Percentiles rank a stretch among this genome's conserved stretches.
phyloP scores from a whole-genome alignment of 176 grass and related monocot genomes.

The Poa pratensis region DNA sequence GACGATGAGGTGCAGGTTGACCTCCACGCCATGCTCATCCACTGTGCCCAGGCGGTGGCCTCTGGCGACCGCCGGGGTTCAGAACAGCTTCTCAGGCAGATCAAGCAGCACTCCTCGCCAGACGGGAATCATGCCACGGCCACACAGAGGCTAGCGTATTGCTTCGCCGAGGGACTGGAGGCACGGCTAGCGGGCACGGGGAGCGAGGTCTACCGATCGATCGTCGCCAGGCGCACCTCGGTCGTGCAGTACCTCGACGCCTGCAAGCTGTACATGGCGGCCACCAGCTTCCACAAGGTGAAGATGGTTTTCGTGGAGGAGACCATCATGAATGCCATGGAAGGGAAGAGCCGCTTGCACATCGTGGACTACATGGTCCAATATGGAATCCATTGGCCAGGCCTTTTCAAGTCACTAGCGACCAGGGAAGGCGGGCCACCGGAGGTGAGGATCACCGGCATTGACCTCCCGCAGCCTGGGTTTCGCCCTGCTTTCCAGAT shows the following conservation, averaged over 20 bases:
- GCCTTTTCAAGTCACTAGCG: conserved; percentile 14
- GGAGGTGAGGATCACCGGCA: conserved; percentile 49
- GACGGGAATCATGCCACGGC: conserved; percentile 43
- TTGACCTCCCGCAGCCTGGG: conserved; percentile 49
- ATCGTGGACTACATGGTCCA: conserved; percentile 47
- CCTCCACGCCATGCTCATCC: conserved; percentile 64
- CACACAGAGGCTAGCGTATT: conserved; percentile 59
- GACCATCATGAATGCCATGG: conserved; percentile 18
- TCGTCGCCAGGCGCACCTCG: conserved; percentile 33
- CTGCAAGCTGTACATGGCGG: conserved; percentile 34
- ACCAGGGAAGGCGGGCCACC: conserved; percentile 48
- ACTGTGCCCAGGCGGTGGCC: conserved; percentile 63
- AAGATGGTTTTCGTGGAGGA: not conserved
- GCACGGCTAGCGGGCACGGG: conserved; percentile 58
- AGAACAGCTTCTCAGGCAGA: conserved; percentile 46
- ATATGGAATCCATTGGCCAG: conserved; percentile 55
- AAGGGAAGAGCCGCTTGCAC: conserved; percentile 46
- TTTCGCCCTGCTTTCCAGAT: conserved; percentile 56
- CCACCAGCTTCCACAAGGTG: conserved; percentile 33
- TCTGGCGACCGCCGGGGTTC: conserved; percentile 39
- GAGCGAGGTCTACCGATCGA: conserved; percentile 52
- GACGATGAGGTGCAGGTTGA: conserved; percentile 46
- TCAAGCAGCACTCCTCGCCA: conserved; percentile 55
- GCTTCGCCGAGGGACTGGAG: conserved; percentile 65
- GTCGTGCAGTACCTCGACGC: conserved; percentile 40